Evolutionary conservation across 139 green algal genomes (phyloP).

Genomic region (Nannochloris sp.): DNA sequence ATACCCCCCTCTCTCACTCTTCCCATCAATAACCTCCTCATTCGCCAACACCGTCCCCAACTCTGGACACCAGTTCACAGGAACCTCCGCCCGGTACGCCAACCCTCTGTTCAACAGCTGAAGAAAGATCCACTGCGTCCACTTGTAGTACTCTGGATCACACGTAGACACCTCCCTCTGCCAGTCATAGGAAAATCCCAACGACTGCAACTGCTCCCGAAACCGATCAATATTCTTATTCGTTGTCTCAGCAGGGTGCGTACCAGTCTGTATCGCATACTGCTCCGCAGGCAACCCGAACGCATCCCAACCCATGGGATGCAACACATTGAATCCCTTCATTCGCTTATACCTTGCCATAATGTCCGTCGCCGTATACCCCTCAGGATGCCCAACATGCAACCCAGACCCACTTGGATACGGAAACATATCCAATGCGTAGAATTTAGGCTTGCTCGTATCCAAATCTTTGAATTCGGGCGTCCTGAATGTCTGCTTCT

Average conservation of each 20-base stretch:
- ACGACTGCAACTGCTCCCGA: conserved; percentile 76
- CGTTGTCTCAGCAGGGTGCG: conserved; percentile 86
- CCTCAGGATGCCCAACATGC: conserved; percentile 84
- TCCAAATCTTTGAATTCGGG: conserved; percentile 73
- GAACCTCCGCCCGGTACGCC: conserved; percentile 96
- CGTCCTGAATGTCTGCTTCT: conserved; percentile 88
- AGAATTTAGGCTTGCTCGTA: conserved; percentile 94
- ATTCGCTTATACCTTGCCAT: conserved; percentile 94
- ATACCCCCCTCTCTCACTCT: conserved; percentile 81
- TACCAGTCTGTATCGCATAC: conserved; percentile 94
- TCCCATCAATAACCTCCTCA: conserved; percentile 89
- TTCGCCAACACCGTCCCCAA: conserved; percentile 96
- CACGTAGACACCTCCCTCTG: conserved; percentile 84
- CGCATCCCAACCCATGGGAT: conserved; percentile 98
- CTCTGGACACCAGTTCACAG: conserved; percentile 97
- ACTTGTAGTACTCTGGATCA: conserved; percentile 83
- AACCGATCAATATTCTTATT: conserved; percentile 85
- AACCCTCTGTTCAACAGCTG: conserved; percentile 85
- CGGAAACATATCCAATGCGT: conserved; percentile 99
- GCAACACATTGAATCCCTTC: conserved; percentile 91
- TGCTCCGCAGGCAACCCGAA: conserved; percentile 98
- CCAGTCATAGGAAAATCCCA: conserved; percentile 97
- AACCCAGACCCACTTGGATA: conserved; percentile 86
- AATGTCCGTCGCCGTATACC: conserved; percentile 95
- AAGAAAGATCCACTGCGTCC: conserved; percentile 99